A percentile compares a stretch with the other conserved stretches of the same genome.
These are phyloP conservation scores for Isochrysis galbana DNA, from an alignment of 78 protist genomes.

Conservation along the genomic window DNA sequence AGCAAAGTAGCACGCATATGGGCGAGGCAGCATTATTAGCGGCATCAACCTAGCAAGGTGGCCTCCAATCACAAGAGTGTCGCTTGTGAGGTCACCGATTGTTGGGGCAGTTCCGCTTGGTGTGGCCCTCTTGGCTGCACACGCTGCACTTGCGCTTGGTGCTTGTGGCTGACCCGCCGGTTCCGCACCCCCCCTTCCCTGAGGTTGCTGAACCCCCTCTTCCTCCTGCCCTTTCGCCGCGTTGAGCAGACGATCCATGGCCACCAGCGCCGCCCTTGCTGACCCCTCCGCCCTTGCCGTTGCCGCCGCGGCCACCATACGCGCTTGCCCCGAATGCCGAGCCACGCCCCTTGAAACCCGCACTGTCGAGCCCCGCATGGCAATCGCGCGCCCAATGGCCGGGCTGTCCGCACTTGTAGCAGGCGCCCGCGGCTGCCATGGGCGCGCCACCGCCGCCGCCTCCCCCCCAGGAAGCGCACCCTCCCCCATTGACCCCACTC, in stretches of 20 bases:
- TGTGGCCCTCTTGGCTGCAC: background rate
- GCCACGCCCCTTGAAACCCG: background rate
- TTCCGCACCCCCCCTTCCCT: background rate
- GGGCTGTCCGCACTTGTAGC: background rate
- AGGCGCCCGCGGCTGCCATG: background rate
- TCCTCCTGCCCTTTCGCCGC: no score
- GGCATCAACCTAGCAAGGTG: no score
- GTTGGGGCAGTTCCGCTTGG: background rate
- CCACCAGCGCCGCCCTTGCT: background rate
- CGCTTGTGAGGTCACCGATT: no score
- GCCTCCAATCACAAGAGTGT: no score
- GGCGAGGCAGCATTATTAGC: no score
- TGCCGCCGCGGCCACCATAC: background rate
- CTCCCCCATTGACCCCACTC: background rate
- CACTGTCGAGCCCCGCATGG: background rate
- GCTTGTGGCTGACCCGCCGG: background rate
- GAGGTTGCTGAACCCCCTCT: no score
- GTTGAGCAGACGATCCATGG: no score
- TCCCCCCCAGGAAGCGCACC: background rate
- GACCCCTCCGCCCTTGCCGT: background rate
- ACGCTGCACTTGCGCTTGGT: background rate
- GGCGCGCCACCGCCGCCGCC: background rate
- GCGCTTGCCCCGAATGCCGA: no score
- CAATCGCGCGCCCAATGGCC: background rate
- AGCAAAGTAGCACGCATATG: no score